These are phyloP conservation scores for Raffaelea albimanens DNA, from an alignment of 2,329 filamentous ascomycete species.

Conservation along the genomic window DNA sequence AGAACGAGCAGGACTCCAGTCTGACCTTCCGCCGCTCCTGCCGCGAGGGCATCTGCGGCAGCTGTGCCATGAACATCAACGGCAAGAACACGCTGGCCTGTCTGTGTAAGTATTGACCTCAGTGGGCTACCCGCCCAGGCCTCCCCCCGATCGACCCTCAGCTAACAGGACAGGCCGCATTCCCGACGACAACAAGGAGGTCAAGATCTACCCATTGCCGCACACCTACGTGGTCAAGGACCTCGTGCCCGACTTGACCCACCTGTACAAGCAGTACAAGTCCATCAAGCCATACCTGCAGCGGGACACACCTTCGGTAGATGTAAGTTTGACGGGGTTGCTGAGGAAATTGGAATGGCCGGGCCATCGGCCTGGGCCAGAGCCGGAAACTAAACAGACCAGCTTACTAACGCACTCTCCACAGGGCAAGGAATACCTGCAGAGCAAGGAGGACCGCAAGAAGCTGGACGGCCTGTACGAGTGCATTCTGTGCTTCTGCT, in stretches of 20 bases:
- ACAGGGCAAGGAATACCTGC: conserved; percentile 84
- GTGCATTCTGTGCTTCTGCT: conserved; percentile 98
- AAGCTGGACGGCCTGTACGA: conserved; percentile 98
- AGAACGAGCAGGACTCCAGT: conserved; percentile 97
- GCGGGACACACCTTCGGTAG: conserved; percentile 70
- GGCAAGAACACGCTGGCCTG: conserved; percentile 96
- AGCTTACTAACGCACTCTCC: neutral
- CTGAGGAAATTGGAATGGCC: neutral
- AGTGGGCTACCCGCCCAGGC: too few relatives aligned
- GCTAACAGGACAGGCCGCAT: conserved; percentile 66
- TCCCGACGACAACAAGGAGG: conserved; percentile 73
- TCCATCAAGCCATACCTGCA: conserved; percentile 99
- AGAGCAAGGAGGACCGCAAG: conserved; percentile 82
- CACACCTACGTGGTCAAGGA: conserved; percentile 99
- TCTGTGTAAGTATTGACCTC: conserved; percentile 59
- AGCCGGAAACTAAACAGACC: too few relatives aligned
- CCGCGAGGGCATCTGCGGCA: conserved; percentile 96
- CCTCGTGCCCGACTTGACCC: conserved; percentile 91
- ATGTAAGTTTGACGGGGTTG: conserved; percentile 52
- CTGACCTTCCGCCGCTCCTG: conserved; percentile 93
- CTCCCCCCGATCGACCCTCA: too few relatives aligned
- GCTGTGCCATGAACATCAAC: conserved; percentile 99
- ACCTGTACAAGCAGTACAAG: conserved; percentile 99
- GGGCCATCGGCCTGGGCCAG: neutral
- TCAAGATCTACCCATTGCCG: conserved; percentile 94